phyloP scores from a whole-genome alignment of 306 rosid genomes.

The Argentina anserina region DNA sequence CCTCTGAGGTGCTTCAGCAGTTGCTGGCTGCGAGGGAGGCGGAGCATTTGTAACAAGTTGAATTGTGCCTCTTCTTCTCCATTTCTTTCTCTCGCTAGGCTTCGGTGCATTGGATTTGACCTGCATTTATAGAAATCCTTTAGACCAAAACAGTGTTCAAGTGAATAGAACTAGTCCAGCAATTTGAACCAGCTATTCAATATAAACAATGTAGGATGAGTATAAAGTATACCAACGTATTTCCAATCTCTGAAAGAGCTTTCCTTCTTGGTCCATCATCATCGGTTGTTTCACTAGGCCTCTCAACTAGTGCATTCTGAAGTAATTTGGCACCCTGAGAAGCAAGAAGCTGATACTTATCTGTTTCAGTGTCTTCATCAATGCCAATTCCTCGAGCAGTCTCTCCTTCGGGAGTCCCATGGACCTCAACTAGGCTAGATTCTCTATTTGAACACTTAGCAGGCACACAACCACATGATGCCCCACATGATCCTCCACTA shows the following conservation, averaged over 20 bases:
- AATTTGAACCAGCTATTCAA: background rate
- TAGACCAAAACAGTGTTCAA: background rate
- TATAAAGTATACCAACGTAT: constrained; percentile 49
- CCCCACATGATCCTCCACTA: constrained; percentile 46
- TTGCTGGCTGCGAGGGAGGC: constrained; percentile 42
- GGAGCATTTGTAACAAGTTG: constrained; percentile 53
- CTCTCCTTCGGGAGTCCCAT: constrained; percentile 20
- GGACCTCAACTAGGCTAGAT: background rate
- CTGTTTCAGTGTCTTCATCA: constrained; percentile 34
- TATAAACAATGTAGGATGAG: background rate
- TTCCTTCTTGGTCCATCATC: constrained; percentile 46
- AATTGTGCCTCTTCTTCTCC: constrained; percentile 57
- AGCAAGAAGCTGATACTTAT: constrained; percentile 46
- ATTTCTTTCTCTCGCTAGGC: constrained; percentile 70
- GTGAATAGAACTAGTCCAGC: background rate
- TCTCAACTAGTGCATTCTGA: constrained; percentile 61
- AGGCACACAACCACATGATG: constrained; percentile 55
- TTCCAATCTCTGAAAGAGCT: constrained; percentile 82
- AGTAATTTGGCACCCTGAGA: constrained; percentile 80
- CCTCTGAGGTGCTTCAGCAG: constrained; percentile 32
- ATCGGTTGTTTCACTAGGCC: constrained; percentile 35
- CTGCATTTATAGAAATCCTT: constrained; percentile 27
- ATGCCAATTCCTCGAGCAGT: constrained; percentile 26
- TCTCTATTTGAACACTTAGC: constrained; percentile 59
- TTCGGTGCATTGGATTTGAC: constrained; percentile 54